phyloP scores from a whole-genome alignment of 192 early-diverging fungal species.

The Phycomyces blakesleeanus region DNA sequence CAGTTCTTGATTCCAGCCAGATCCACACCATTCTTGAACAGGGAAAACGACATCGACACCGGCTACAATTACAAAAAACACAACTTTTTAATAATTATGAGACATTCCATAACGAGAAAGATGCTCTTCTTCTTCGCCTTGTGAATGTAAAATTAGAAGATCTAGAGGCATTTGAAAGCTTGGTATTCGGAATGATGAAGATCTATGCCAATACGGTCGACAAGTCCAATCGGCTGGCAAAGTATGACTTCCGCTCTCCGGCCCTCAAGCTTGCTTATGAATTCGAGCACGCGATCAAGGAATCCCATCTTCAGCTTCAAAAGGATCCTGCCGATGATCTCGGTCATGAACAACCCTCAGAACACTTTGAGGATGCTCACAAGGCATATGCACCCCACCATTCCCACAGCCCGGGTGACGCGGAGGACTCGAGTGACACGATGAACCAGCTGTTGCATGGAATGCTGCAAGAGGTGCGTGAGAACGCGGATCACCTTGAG shows the following conservation, averaged over 20 bases:
- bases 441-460: conserved; percentile 30
- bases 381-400: conserved; percentile 16
- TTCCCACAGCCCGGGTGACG: conserved; percentile 10
- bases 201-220: conserved; percentile 28
- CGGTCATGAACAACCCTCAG: neutral
- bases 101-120: conserved; percentile 6
- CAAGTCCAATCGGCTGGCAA: neutral
- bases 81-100: conserved; percentile 4
- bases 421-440: conserved; percentile 1
- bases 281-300: conserved; percentile 32
- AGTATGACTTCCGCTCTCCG: conserved; percentile 26
- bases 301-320: conserved; percentile 13
- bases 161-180: conserved; percentile 29
- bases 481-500: conserved; percentile 41
- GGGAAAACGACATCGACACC: conserved; percentile 2
- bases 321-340: neutral
- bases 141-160: conserved; percentile 22
- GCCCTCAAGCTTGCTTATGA: conserved; percentile 27
- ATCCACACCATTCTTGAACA: conserved; percentile 7
- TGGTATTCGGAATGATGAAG: conserved; percentile 29
- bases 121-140: conserved; percentile 3
- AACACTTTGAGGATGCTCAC: neutral
- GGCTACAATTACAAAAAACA: conserved; percentile 5
- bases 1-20: neutral
- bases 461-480: conserved; percentile 40